Evolutionary conservation across 768 basidiomycete species (phyloP).

Genomic region (Auriscalpium microsporum): DNA sequence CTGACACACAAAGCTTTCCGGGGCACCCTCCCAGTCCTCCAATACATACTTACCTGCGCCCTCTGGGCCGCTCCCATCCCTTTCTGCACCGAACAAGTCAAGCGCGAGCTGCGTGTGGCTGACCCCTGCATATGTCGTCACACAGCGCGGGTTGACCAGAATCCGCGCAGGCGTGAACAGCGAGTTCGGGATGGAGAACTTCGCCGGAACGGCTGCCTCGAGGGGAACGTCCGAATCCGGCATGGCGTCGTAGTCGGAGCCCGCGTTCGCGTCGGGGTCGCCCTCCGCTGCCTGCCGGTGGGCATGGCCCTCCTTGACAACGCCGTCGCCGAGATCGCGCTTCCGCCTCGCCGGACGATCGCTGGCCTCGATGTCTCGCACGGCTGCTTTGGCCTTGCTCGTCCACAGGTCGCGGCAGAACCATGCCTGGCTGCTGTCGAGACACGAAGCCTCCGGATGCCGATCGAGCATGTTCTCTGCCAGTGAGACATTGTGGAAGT

Average conservation of each 20-base stretch:
- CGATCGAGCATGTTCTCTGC: slow-evolving; percentile 47
- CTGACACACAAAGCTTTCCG: slow-evolving; percentile 97
- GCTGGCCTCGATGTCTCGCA: slow-evolving; percentile 39
- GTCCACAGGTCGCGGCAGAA: slow-evolving; percentile 98
- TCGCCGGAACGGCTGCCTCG: slow-evolving; percentile 19
- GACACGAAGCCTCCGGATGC: slow-evolving; percentile 75
- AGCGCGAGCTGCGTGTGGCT: slow-evolving; percentile 93
- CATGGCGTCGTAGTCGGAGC: slow-evolving; percentile 86
- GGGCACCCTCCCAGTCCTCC: slow-evolving; percentile 94
- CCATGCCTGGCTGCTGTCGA: slow-evolving; percentile 96
- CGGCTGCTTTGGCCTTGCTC: slow-evolving; percentile 71
- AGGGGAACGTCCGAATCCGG: slow-evolving; percentile 45
- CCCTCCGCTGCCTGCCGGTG: slow-evolving; percentile 20
- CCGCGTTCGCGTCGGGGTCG: slow-evolving; percentile 74
- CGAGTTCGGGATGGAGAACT: slow-evolving; percentile 73
- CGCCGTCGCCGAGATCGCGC: slow-evolving; percentile 28
- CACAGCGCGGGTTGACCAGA: slow-evolving; percentile 91
- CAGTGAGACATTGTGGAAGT: slow-evolving; percentile 73
- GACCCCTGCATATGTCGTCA: slow-evolving; percentile 97
- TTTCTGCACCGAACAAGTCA: slow-evolving; percentile 78
- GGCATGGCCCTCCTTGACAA: slow-evolving; percentile 22
- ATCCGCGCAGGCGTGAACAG: slow-evolving; percentile 86
- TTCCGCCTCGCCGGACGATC: slow-evolving; percentile 15
- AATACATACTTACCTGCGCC: slow-evolving; percentile 67
- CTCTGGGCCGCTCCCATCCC: slow-evolving; percentile 47